phyloP scores from a whole-genome alignment of 2,329 filamentous ascomycete genomes.

The Diatrype stigma region DNA sequence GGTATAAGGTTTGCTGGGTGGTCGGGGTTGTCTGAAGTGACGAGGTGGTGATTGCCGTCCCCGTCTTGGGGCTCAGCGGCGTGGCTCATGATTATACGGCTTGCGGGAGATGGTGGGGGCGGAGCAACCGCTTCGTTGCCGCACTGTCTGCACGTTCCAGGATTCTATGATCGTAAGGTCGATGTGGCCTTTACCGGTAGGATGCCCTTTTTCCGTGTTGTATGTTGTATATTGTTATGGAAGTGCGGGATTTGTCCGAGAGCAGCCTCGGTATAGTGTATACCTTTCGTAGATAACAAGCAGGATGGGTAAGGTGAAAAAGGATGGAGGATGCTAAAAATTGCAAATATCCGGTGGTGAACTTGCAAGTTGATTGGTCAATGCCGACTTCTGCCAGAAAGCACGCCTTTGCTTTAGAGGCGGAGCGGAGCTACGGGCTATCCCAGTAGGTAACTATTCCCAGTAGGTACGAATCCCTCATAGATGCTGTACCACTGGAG shows the following conservation, averaged over 20 bases:
- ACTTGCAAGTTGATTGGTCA: slow-evolving; percentile 1
- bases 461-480: not conserved
- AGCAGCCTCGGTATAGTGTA: not conserved
- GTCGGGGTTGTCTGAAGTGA: slow-evolving; percentile 63
- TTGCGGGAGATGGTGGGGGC: not conserved
- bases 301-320: not conserved
- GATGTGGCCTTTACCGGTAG: not conserved
- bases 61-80: slow-evolving; percentile 5
- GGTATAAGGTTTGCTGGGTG: slow-evolving; percentile 96
- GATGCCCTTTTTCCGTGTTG: not conserved
- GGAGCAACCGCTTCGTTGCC: not conserved
- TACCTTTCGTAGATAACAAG: not conserved
- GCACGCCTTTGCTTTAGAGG: slow-evolving; percentile 8
- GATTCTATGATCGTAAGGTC: not conserved
- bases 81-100: not conserved
- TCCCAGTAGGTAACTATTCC: too few relatives aligned
- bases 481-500: not conserved
- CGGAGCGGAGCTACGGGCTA: slow-evolving; percentile 9
- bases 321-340: not conserved
- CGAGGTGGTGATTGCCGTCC: slow-evolving; percentile 48
- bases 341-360: not conserved
- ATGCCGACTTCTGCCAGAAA: slow-evolving; percentile 1
- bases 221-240: too few relatives aligned
- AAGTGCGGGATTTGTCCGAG: not conserved
- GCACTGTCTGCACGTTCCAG: not conserved